Conservation (phyloP, 352 stramenopile species). For the Globisporangium emineosum region DNA sequence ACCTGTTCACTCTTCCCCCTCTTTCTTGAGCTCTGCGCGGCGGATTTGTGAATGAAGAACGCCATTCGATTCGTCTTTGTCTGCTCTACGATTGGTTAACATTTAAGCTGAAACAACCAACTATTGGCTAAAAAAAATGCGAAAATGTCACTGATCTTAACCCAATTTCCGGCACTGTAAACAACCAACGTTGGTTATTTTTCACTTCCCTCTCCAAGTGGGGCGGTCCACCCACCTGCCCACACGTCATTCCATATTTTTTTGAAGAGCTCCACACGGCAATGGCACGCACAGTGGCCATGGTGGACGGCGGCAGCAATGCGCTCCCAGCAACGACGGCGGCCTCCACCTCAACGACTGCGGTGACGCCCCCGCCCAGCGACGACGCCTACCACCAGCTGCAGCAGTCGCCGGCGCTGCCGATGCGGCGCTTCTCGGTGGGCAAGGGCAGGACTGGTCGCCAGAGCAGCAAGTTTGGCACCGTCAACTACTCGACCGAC, state of each 20-base stretch:
- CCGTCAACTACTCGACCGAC: conserved; percentile 64
- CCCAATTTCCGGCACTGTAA: no score
- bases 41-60: no score
- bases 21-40: no score
- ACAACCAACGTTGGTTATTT: background rate
- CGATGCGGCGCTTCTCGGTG: conserved; percentile 7
- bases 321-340: background rate
- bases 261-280: conserved; percentile 8
- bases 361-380: no score
- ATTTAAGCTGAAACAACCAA: no score
- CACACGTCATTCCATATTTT: background rate
- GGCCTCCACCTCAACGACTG: background rate
- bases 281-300: background rate
- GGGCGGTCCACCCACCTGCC: conserved; percentile 8
- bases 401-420: background rate
- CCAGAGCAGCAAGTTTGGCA: conserved; percentile 59
- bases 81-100: no score
- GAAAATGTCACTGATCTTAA: no score
- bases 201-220: background rate
- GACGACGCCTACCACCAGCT: background rate
- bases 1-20: no score
- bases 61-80: no score
- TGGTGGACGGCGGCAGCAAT: background rate
- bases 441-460: conserved; percentile 20
- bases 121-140: no score